These are phyloP conservation scores for Cercospora sesami DNA, from an alignment of 2,329 filamentous ascomycete genomes.

Conservation along the genomic window DNA sequence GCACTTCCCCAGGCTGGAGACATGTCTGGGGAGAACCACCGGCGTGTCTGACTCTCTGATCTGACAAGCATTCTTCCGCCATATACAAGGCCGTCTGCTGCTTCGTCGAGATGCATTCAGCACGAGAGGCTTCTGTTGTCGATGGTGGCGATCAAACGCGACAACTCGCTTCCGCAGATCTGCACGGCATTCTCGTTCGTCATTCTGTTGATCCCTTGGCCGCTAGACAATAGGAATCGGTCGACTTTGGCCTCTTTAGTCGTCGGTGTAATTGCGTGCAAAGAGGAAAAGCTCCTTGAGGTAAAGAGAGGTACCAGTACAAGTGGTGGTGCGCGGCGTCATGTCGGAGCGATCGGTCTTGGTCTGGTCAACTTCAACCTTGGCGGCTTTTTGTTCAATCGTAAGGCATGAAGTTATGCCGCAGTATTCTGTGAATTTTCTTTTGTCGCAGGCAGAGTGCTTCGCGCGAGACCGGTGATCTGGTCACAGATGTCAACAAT, in stretches of 20 bases:
- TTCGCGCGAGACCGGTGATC: not conserved
- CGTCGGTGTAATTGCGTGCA: not conserved
- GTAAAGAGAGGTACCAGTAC: not conserved
- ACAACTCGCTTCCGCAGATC: not conserved
- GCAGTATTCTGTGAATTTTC: not conserved
- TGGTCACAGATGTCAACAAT: not conserved
- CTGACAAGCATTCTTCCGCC: not conserved
- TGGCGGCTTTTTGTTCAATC: not conserved
- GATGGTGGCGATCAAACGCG: not conserved
- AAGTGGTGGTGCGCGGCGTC: not conserved
- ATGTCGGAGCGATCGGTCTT: slow-evolving; percentile 4
- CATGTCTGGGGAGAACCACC: not conserved
- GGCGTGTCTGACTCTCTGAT: not conserved
- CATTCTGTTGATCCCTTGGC: not conserved
- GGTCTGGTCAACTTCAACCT: not conserved
- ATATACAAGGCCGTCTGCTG: not conserved
- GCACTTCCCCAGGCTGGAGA: not conserved
- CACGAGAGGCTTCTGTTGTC: not conserved
- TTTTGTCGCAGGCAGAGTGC: not conserved
- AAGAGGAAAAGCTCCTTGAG: slow-evolving; percentile 6
- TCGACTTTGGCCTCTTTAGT: not conserved
- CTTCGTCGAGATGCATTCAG: not conserved
- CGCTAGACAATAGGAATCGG: not conserved
- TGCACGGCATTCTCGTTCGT: not conserved
- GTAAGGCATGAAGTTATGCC: not conserved